phyloP scores from a whole-genome alignment of 1,284 basidiomycete species.

The Bondarzewia mesenterica region DNA sequence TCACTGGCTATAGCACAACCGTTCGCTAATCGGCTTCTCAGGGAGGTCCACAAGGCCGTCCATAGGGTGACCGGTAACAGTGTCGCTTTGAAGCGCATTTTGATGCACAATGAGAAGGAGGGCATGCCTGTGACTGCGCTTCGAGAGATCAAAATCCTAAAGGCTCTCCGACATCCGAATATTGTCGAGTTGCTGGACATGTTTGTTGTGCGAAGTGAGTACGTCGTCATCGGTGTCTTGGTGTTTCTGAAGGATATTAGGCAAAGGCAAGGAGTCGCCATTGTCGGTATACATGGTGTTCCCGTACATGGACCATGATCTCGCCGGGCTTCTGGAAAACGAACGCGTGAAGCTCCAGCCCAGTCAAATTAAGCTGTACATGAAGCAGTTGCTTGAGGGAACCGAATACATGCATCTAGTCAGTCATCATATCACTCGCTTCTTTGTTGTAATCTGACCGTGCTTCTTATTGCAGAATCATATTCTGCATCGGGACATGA shows the following conservation, averaged over 20 bases:
- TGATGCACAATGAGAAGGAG: slow-evolving; percentile 95
- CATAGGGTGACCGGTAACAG: slow-evolving; percentile 51
- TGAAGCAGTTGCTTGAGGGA: slow-evolving; percentile 92
- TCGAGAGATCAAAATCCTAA: slow-evolving; percentile 97
- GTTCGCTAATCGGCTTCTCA: slow-evolving; percentile 22
- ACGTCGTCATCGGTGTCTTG: neutral
- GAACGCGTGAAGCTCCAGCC: slow-evolving; percentile 74
- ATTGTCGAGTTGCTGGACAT: slow-evolving; percentile 90
- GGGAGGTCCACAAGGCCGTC: slow-evolving; percentile 84
- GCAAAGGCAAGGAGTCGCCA: slow-evolving; percentile 52
- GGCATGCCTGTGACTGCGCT: slow-evolving; percentile 96
- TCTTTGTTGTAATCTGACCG: slow-evolving; percentile 4
- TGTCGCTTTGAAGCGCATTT: slow-evolving; percentile 90
- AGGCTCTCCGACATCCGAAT: slow-evolving; percentile 79
- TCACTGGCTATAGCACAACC: neutral
- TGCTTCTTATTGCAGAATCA: slow-evolving; percentile 57
- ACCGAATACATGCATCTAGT: slow-evolving; percentile 94
- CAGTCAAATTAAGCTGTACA: slow-evolving; percentile 91
- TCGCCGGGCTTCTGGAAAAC: slow-evolving; percentile 91
- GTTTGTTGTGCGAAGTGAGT: slow-evolving; percentile 72
- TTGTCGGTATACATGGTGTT: slow-evolving; percentile 97
- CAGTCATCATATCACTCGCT: slow-evolving; percentile 16
- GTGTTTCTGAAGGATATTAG: slow-evolving; percentile 22
- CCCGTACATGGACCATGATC: slow-evolving; percentile 99
- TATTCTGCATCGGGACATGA: slow-evolving; percentile 97